Evolutionary conservation across 2,329 filamentous ascomycete species (phyloP).

Genomic region (Chrysosporium keratinophilum): DNA sequence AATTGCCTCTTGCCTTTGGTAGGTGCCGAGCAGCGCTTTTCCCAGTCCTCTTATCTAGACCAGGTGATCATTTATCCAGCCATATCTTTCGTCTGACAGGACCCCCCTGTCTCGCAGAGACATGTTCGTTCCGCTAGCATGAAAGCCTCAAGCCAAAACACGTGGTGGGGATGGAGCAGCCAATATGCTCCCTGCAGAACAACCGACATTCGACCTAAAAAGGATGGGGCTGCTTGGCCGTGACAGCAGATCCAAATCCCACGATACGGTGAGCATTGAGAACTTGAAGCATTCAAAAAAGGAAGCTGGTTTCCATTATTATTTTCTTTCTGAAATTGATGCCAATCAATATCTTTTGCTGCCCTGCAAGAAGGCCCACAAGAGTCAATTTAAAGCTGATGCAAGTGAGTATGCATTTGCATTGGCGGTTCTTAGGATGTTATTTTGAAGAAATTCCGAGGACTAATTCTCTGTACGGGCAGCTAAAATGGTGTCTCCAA

Average conservation of each 20-base stretch:
- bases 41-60: too few species aligned
- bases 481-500: not conserved
- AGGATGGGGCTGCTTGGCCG: not conserved
- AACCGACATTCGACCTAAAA: not conserved
- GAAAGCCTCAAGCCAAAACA: not conserved
- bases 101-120: not conserved
- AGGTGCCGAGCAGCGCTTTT: too few species aligned
- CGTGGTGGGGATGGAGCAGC: constrained; percentile 2
- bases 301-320: not conserved
- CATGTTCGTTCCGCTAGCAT: not conserved
- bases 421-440: not conserved
- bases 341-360: not conserved
- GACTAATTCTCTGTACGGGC: too few species aligned
- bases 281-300: not conserved
- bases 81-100: not conserved
- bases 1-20: too few species aligned
- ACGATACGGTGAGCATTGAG: not conserved
- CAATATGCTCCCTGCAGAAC: not conserved
- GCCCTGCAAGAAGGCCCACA: not conserved
- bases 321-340: not conserved
- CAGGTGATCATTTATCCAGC: too few species aligned
- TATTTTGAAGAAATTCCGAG: not conserved
- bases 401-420: constrained; percentile 1
- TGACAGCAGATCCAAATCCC: not conserved
- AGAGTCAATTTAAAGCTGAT: constrained; percentile 1